Base-by-base conservation (phyloP, 2,329 filamentous ascomycete species). In the Colletotrichum camelliae region DNA sequence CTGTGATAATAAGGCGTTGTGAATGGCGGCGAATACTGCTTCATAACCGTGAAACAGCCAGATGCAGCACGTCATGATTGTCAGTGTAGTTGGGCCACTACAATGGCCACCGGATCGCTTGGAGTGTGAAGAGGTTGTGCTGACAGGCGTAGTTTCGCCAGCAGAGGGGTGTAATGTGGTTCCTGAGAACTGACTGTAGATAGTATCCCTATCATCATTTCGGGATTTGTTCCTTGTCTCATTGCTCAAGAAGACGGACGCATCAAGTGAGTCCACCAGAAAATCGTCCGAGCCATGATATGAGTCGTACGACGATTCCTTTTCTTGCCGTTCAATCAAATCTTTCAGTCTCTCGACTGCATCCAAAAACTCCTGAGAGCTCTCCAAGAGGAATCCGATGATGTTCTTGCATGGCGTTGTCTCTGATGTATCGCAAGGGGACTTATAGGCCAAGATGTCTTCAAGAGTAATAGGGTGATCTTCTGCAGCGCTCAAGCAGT, bases 221-320 rank as follows among this genome's bases (percentile, higher is more conserved):
- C 0, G 43, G n/a, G 12, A 0, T 7, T 1, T 52, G 6, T 13
- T 52, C 5, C 43, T 52, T 52, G 43, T 21, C 5, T 21, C 43
- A 7, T 2, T 52, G 3, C 21, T 21, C 6, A 21, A 52, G n/a
- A 21, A 52, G 43, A 24, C 43, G 1, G 43, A 21, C 1, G n/a
- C 13, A 13, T 52, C 43, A 21, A 52, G n/a, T 4, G 43, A 52
- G 10, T 7, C 43, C n/a, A 13, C n/a, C n/a, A 52, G 0, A 2
- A 21, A 2, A 1, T 52, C 6, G 3, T 52, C 43, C 10, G 43
- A 13, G 13, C 13, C 7, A 13, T 52, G 43, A 21, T 21, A 1
- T 0, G 43, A 21, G 10, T 52, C 43, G n/a, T 52, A 52, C 10
- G n/a, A 21, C 12, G 43, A 21, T 2, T 52, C 43, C 0, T 52